phyloP scores from a whole-genome alignment of 345 rosid species.

The Balakata baccata region DNA sequence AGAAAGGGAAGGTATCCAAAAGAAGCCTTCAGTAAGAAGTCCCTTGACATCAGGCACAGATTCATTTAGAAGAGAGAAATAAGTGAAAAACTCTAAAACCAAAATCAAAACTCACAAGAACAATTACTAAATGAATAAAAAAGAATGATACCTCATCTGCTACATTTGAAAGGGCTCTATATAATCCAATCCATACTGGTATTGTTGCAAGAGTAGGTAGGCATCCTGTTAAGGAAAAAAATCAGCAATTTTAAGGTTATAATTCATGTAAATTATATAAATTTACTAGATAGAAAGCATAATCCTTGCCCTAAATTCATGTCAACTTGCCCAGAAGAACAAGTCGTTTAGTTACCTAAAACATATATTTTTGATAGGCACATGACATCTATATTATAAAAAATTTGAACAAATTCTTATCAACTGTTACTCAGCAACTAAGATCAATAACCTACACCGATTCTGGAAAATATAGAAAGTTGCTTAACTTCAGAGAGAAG shows the following conservation, averaged over 20 bases:
- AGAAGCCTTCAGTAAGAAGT: constrained; percentile 94
- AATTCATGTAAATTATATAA: neutral
- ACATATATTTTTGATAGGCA: neutral
- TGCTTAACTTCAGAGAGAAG: too few species aligned
- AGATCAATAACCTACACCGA: too few species aligned
- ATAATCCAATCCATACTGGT: constrained; percentile 96
- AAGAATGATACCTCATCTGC: constrained; percentile 67
- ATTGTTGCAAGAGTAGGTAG: constrained; percentile 95
- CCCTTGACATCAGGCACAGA: constrained; percentile 49
- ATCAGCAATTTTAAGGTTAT: neutral
- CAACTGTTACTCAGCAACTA: too few species aligned
- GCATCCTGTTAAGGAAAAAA: constrained; percentile 47
- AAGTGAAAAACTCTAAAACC: neutral
- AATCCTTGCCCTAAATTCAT: neutral
- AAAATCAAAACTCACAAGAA: constrained; percentile 3
- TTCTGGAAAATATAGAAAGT: too few species aligned
- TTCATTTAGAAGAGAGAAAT: constrained; percentile 18
- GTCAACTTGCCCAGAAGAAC: neutral
- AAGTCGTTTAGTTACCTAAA: neutral
- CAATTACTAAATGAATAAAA: constrained; percentile 4
- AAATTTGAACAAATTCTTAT: too few species aligned
- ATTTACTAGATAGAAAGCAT: neutral
- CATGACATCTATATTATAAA: neutral
- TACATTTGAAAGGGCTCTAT: constrained; percentile 96
- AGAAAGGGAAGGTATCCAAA: constrained; percentile 96